Evolutionary conservation across 2,329 filamentous ascomycete species (phyloP), one percentile per base, ranked within the genome.

Genomic region (Diplodia seriata): DNA sequence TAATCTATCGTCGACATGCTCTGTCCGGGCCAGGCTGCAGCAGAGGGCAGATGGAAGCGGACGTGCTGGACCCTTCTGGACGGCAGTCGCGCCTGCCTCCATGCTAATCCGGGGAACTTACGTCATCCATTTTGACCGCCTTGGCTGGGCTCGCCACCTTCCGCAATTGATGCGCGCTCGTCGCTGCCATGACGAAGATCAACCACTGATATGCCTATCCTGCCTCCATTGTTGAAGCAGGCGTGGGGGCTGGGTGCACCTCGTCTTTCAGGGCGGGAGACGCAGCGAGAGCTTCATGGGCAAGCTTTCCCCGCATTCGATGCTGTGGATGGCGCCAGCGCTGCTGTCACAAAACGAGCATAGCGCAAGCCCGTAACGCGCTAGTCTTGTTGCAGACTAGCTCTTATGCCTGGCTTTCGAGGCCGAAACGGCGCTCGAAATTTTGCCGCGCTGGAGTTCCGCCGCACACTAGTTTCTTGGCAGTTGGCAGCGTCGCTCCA

Each of bases 241-340:
- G 43, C 59, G 47, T 51, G 43, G 59, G n/a, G 18, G 47, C 31
- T 26, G 29, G 26, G 18, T 26, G 23, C 38, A 29, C 23, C 18
- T 29, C 31, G 47, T 36, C 23, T 33, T 36, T 29, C 11, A 23
- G 2, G 5, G 26, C 43, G 18, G 4, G 18, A 33, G 57, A n/a
- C 11, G 43, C 40, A 4, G 26, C 18, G 11, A 49, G 57, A 50
- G 57, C 40, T 50, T 50, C 57, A 26, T 29, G 33, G 40, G 26
- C 57, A 43, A 63, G 59, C 59, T 63, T 62, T 63, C 59, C 59
- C 59, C 59, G 59, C 59, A 63, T 63, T 50, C n/a, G 59, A 31
- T 33, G 56, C 26, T 31, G 40, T 12, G 40, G 26, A 61, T 43
- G 40, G 40, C 23, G 38, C 55, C 55, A 47, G 59, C 59, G 59